Percentiles rank a stretch among this genome's conserved stretches.
These are phyloP conservation scores for Neopestalotiopsis sp. DNA, from an alignment of 2,329 filamentous ascomycete species.

Conservation along the genomic window DNA sequence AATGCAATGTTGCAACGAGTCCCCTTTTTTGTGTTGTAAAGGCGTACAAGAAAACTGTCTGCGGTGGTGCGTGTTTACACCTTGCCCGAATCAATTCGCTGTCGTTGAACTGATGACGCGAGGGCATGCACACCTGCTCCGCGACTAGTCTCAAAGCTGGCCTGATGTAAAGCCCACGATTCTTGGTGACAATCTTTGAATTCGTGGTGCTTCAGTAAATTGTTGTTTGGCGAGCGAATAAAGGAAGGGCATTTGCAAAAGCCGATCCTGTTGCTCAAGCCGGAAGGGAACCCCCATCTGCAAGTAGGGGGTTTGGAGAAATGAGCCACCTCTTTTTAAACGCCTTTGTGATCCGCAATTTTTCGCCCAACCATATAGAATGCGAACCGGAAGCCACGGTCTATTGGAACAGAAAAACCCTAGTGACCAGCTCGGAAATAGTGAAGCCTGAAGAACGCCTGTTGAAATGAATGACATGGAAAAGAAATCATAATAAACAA, in stretches of 20 bases:
- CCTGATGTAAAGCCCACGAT: not conserved
- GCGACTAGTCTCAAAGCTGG: not conserved
- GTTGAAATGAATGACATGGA: slow-evolving; percentile 32
- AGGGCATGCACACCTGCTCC: not conserved
- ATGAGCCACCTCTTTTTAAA: slow-evolving; percentile 34
- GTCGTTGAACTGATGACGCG: not conserved
- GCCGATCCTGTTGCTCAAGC: not conserved
- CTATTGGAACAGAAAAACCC: slow-evolving; percentile 36
- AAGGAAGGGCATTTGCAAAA: not conserved
- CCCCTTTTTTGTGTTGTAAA: not conserved
- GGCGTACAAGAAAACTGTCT: not conserved
- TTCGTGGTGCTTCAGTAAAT: not conserved
- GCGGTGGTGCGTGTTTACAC: not conserved
- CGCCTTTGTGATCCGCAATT: slow-evolving; percentile 35
- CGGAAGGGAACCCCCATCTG: not conserved
- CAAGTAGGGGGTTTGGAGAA: not conserved
- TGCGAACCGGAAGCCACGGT: slow-evolving; percentile 35
- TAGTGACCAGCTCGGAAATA: slow-evolving; percentile 23
- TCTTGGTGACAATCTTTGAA: not conserved
- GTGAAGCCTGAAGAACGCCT: slow-evolving; percentile 34
- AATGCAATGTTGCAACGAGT: slow-evolving; percentile 13
- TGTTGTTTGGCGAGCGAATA: not conserved
- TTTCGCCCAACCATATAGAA: slow-evolving; percentile 37
- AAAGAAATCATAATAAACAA: slow-evolving; percentile 28
- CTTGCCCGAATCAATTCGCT: not conserved